phyloP scores from a whole-genome alignment of 805 yeast species.

The Starmerella powellii region DNA sequence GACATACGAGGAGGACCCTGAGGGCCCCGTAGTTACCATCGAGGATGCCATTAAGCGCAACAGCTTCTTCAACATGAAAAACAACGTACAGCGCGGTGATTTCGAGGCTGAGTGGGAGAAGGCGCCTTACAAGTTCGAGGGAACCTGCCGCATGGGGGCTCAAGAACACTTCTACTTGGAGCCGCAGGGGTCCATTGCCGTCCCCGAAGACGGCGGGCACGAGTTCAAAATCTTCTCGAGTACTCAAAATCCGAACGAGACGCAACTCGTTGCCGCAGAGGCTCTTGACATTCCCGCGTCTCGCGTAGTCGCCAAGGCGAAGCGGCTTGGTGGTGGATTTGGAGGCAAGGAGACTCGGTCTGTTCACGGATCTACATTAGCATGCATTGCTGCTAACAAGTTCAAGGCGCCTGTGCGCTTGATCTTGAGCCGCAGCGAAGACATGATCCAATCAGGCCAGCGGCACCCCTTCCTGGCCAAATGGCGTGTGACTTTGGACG shows the following conservation, averaged over 20 bases:
- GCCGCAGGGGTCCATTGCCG: constrained; percentile 35
- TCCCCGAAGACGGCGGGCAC: constrained; percentile 35
- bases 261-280: constrained; percentile 35
- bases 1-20: constrained; percentile 32
- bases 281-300: constrained; percentile 36
- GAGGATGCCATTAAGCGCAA: constrained; percentile 36
- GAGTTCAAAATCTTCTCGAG: constrained; percentile 37
- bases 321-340: constrained; percentile 40
- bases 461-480: constrained; percentile 38
- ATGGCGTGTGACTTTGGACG: constrained; percentile 36
- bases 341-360: constrained; percentile 40
- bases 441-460: constrained; percentile 38
- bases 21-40: constrained; percentile 31
- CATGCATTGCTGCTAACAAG: constrained; percentile 36
- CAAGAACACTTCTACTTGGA: constrained; percentile 42
- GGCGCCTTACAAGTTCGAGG: constrained; percentile 31
- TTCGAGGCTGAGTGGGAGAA: constrained; percentile 31
- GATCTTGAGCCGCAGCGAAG: constrained; percentile 34
- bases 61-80: constrained; percentile 32
- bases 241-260: constrained; percentile 37
- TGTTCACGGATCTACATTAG: constrained; percentile 32
- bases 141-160: constrained; percentile 34
- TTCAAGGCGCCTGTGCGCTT: constrained; percentile 35
- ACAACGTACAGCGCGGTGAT: constrained; percentile 33
- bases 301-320: constrained; percentile 33